Conservation (phyloP, 2,329 filamentous ascomycete genomes). For the Thelonectria olida region DNA sequence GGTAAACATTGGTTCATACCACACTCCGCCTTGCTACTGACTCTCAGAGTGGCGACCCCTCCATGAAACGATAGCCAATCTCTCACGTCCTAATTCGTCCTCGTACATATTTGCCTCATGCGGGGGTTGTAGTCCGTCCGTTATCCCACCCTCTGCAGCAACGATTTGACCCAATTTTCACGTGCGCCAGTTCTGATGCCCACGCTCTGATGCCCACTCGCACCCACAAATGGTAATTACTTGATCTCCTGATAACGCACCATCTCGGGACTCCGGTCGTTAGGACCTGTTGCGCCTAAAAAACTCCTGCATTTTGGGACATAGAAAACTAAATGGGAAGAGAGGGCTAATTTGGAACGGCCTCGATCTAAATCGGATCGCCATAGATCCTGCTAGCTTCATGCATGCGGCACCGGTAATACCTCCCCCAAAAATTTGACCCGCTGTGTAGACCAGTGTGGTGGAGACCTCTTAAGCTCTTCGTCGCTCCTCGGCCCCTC, state of each 20-base stretch:
- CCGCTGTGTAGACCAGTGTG: background rate
- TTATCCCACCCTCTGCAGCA: slow-evolving; percentile 21
- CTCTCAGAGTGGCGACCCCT: background rate
- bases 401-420: slow-evolving; percentile 15
- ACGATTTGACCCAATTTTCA: slow-evolving; percentile 31
- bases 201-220: too few species aligned
- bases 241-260: slow-evolving; percentile 34
- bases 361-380: slow-evolving; percentile 22
- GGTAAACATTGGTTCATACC: slow-evolving; percentile 10
- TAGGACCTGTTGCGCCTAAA: slow-evolving; percentile 4
- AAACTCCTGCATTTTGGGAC: slow-evolving; percentile 1
- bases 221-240: slow-evolving; percentile 19
- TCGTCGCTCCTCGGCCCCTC: too few species aligned
- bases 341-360: slow-evolving; percentile 2
- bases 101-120: slow-evolving; percentile 25
- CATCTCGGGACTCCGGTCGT: slow-evolving; percentile 16
- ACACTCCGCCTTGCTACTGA: slow-evolving; percentile 9
- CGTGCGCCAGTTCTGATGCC: too few species aligned
- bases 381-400: slow-evolving; percentile 23
- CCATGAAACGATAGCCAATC: slow-evolving; percentile 14
- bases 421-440: slow-evolving; percentile 46
- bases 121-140: slow-evolving; percentile 23
- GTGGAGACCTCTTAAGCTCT: too few species aligned
- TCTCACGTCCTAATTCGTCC: too few species aligned
- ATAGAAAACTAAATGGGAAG: too few species aligned